These are phyloP conservation scores for Mucor piriformis DNA, from an alignment of 371 early-diverging fungal species.

Conservation along the genomic window DNA sequence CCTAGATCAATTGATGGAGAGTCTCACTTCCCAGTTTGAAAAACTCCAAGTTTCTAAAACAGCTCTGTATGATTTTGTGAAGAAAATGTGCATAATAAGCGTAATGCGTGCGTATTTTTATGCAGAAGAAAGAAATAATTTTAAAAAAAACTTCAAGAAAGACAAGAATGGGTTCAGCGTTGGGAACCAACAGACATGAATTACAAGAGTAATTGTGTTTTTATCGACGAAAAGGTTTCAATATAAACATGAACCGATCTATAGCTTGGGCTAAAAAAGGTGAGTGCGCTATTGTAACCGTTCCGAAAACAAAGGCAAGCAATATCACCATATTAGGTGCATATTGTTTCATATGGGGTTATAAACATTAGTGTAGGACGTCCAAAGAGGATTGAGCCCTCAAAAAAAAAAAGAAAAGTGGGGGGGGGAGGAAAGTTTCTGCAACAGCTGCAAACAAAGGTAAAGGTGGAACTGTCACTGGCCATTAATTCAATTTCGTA, in stretches of 20 bases:
- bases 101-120: conserved; percentile 26
- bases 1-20: conserved; percentile 26
- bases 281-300: background rate
- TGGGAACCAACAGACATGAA: conserved; percentile 24
- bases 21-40: conserved; percentile 21
- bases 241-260: conserved; percentile 22
- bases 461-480: conserved; percentile 11
- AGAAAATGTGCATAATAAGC: conserved; percentile 25
- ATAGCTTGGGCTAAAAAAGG: conserved; percentile 14
- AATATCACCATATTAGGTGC: conserved; percentile 18
- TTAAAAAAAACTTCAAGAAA: conserved; percentile 22
- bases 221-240: conserved; percentile 16
- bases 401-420: conserved; percentile 19
- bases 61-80: conserved; percentile 24
- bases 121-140: conserved; percentile 26
- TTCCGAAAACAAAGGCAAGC: conserved; percentile 18
- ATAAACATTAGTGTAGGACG: conserved; percentile 10
- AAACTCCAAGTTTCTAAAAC: conserved; percentile 23
- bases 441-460: background rate
- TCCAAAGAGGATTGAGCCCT: conserved; percentile 5
- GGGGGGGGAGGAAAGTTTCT: background rate
- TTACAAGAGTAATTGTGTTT: conserved; percentile 23
- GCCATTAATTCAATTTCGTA: conserved; percentile 13
- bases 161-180: conserved; percentile 20
- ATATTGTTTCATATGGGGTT: conserved; percentile 2